Conservation (phyloP, 2,329 filamentous ascomycete species). For the Botrytis medusae region DNA sequence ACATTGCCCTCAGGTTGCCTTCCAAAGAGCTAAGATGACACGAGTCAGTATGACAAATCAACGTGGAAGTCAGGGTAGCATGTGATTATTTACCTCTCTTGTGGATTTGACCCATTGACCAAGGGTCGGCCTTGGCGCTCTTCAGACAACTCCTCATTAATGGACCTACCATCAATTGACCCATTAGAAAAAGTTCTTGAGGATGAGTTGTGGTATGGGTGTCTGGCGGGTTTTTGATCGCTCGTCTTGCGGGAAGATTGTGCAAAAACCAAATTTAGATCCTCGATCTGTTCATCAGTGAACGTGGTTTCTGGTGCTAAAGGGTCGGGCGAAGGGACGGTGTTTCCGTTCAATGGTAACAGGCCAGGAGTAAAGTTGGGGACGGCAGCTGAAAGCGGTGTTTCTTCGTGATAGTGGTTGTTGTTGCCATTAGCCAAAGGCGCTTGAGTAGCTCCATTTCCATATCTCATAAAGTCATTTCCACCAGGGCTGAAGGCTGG, state of each 20-base stretch:
- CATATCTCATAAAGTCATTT: conserved; percentile 34
- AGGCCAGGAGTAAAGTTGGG: conserved; percentile 53
- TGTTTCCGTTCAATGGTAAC: conserved; percentile 25
- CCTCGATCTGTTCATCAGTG: conserved; percentile 52
- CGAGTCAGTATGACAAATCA: not conserved
- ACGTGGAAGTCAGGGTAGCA: not conserved
- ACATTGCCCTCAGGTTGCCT: conserved; percentile 30
- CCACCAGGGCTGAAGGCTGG: conserved; percentile 38
- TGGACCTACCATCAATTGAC: conserved; percentile 53
- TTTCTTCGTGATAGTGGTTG: conserved; percentile 44
- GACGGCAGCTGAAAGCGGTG: conserved; percentile 60
- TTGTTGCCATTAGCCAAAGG: conserved; percentile 44
- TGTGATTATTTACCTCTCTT: conserved; percentile 41
- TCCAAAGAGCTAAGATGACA: conserved; percentile 34
- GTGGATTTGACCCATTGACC: conserved; percentile 42
- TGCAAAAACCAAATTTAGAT: conserved; percentile 51
- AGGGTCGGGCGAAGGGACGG: conserved; percentile 27
- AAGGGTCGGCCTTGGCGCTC: conserved; percentile 42
- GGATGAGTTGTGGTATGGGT: conserved; percentile 43
- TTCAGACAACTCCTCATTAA: conserved; percentile 48
- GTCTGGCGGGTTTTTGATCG: conserved; percentile 39
- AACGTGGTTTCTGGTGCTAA: conserved; percentile 45
- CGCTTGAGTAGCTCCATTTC: conserved; percentile 28
- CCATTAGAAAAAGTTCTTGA: conserved; percentile 55
- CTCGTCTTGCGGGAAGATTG: conserved; percentile 41